These are phyloP conservation scores for Erodium chrysanthum DNA, from an alignment of 441 rosid genomes.

Conservation along the genomic window DNA sequence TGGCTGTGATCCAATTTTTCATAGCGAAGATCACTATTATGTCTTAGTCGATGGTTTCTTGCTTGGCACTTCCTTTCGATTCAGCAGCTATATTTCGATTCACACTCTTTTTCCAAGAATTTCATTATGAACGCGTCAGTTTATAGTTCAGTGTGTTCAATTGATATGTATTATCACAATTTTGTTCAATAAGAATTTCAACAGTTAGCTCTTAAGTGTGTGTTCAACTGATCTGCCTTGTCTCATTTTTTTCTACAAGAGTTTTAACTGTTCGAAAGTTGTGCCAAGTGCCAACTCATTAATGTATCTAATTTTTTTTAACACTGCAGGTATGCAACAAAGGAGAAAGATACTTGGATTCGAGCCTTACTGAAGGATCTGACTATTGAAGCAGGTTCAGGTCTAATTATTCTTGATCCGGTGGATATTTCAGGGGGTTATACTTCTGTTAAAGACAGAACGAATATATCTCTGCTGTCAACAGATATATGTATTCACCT, in stretches of 20 bases:
- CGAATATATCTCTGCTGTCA: slow-evolving; percentile 73
- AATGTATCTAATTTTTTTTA: not conserved
- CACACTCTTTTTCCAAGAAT: too few species aligned
- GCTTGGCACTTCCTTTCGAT: not conserved
- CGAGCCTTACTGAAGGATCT: slow-evolving; percentile 81
- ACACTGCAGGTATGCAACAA: slow-evolving; percentile 74
- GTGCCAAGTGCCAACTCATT: too few species aligned
- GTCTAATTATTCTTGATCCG: slow-evolving; percentile 86
- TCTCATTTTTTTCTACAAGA: too few species aligned
- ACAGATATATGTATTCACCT: slow-evolving; percentile 84
- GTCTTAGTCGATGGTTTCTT: not conserved
- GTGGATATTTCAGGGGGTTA: slow-evolving; percentile 89
- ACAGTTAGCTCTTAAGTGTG: too few species aligned
- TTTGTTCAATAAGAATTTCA: too few species aligned
- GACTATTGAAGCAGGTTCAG: slow-evolving; percentile 92
- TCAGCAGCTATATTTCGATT: not conserved
- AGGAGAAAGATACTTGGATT: slow-evolving; percentile 92
- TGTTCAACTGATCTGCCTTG: too few species aligned
- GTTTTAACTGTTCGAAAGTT: too few species aligned
- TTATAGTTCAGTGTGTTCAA: not conserved
- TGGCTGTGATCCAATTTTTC: not conserved
- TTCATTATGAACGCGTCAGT: not conserved
- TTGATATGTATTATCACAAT: too few species aligned
- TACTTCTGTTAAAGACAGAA: slow-evolving; percentile 85
- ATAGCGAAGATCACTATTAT: not conserved